Conservation (phyloP, 176 grass and related monocot genomes). For the Thinopyrum elongatum region DNA sequence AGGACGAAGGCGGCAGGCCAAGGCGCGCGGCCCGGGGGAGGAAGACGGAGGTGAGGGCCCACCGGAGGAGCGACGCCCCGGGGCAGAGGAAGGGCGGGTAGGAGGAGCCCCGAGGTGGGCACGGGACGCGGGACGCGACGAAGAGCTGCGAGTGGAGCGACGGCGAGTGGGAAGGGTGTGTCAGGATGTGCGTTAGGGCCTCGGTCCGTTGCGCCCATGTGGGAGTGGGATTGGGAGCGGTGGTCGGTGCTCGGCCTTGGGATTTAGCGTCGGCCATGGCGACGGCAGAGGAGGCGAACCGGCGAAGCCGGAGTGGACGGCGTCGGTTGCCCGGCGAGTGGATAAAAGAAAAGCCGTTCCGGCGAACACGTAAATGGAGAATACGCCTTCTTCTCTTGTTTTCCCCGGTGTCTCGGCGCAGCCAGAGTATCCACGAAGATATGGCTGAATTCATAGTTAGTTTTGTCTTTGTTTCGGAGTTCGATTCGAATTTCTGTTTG, state of each 20-base stretch:
- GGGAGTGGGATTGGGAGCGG: background rate
- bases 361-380: background rate
- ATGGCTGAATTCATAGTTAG: no score
- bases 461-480: no score
- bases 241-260: background rate
- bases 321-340: background rate
- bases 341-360: background rate
- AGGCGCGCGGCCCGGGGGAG: slow-evolving; percentile 54
- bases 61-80: slow-evolving; percentile 41
- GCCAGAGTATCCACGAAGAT: no score
- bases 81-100: slow-evolving; percentile 82
- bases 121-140: slow-evolving; percentile 54
- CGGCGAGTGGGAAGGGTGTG: slow-evolving; percentile 48
- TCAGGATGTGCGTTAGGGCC: slow-evolving; percentile 62
- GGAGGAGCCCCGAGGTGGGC: slow-evolving; percentile 37
- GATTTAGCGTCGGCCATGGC: slow-evolving; percentile 8
- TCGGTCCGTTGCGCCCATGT: slow-evolving; percentile 49
- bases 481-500: no score
- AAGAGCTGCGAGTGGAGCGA: slow-evolving; percentile 90
- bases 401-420: no score
- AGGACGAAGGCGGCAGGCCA: slow-evolving; percentile 55
- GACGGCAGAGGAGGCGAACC: background rate
- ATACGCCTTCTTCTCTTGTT: background rate
- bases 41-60: slow-evolving; percentile 55
- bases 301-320: background rate